These are phyloP conservation scores for Fusarium sp. DNA, from an alignment of 2,329 filamentous ascomycete species.

Conservation along the genomic window DNA sequence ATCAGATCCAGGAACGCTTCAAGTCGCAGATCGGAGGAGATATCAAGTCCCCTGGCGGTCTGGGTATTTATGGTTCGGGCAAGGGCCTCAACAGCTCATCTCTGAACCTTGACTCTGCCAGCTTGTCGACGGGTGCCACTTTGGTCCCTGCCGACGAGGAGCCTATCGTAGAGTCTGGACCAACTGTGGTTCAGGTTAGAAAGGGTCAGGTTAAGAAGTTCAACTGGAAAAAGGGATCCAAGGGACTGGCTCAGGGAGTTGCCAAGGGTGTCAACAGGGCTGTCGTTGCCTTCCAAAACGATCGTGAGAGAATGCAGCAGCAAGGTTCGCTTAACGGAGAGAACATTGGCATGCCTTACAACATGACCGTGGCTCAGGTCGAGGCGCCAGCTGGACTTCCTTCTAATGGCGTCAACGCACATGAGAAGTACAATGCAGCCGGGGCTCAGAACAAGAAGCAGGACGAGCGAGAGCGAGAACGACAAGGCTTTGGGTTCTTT, in stretches of 20 bases:
- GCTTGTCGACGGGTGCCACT: constrained; percentile 66
- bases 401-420: constrained; percentile 45
- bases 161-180: constrained; percentile 72
- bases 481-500: constrained; percentile 78
- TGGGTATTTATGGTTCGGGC: constrained; percentile 65
- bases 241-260: constrained; percentile 92
- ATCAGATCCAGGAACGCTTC: constrained; percentile 92
- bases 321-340: constrained; percentile 66
- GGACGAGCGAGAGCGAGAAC: constrained; percentile 49
- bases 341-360: constrained; percentile 75
- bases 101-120: constrained; percentile 61
- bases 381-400: constrained; percentile 54
- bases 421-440: constrained; percentile 32
- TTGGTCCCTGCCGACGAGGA: constrained; percentile 73
- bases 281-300: constrained; percentile 75
- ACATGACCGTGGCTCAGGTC: constrained; percentile 68
- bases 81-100: constrained; percentile 62
- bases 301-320: constrained; percentile 64
- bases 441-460: constrained; percentile 38
- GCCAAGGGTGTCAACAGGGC: constrained; percentile 94
- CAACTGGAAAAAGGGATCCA: constrained; percentile 98
- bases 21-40: constrained; percentile 75
- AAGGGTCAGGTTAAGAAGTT: constrained; percentile 97
- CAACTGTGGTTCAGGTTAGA: constrained; percentile 94
- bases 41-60: constrained; percentile 59